Percentiles rank a stretch among this genome's conserved stretches.
Conservation (phyloP, 768 basidiomycete genomes). For the Boletus vinaceobasis region DNA sequence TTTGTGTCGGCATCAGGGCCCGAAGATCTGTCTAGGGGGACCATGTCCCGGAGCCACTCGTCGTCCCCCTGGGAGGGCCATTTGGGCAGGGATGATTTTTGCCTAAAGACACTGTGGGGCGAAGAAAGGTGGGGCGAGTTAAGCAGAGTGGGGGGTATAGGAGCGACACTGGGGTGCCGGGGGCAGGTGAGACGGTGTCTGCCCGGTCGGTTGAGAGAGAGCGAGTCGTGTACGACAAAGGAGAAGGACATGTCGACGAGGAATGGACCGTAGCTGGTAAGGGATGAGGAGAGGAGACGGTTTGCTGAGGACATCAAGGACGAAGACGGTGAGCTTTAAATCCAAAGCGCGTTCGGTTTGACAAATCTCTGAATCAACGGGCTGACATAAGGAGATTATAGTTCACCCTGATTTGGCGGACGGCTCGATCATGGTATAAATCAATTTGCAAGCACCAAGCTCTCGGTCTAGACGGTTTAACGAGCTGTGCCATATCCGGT, state of each 20-base stretch:
- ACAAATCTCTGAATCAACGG: conserved; percentile 23
- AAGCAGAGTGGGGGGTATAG: conserved; percentile 56
- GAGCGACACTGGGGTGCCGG: conserved; percentile 36
- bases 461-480: conserved; percentile 19
- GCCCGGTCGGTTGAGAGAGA: background rate
- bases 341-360: conserved; percentile 14
- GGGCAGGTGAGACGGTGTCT: conserved; percentile 18
- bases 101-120: conserved; percentile 47
- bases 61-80: conserved; percentile 51
- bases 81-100: conserved; percentile 30
- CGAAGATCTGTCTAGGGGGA: conserved; percentile 35
- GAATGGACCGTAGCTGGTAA: background rate
- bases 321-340: conserved; percentile 15
- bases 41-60: conserved; percentile 62
- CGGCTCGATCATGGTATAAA: conserved; percentile 21
- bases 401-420: conserved; percentile 13
- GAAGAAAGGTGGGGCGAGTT: conserved; percentile 54
- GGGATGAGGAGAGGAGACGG: background rate
- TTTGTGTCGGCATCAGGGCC: conserved; percentile 11
- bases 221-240: conserved; percentile 12
- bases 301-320: conserved; percentile 9
- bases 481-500: conserved; percentile 12
- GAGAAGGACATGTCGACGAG: conserved; percentile 11
- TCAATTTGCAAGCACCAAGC: conserved; percentile 15
- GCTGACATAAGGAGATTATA: conserved; percentile 26